phyloP scores from a whole-genome alignment of 2,329 filamentous ascomycete species.

The Penicillium sp. region DNA sequence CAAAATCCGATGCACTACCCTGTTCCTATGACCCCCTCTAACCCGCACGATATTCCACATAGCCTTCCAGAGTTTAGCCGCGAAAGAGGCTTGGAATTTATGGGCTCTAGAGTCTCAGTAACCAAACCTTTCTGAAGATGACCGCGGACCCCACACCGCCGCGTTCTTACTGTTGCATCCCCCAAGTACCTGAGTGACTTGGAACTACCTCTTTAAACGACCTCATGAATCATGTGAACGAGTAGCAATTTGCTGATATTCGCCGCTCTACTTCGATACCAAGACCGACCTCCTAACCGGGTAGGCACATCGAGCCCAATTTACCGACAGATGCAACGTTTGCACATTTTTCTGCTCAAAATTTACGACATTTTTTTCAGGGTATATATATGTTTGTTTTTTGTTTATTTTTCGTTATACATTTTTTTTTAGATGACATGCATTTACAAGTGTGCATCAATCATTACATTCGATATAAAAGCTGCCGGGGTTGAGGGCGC shows the following conservation, averaged over 20 bases:
- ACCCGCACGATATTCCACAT: conserved; percentile 34
- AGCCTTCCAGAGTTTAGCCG: conserved; percentile 21
- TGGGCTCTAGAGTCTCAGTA: conserved; percentile 32
- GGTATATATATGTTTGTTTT: conserved; percentile 30
- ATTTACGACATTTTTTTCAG: conserved; percentile 18
- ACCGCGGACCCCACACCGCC: neutral
- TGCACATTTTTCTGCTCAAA: neutral
- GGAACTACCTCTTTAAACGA: conserved; percentile 14
- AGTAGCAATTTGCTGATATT: conserved; percentile 3
- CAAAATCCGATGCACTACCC: conserved; percentile 36
- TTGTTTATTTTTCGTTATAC: conserved; percentile 11
- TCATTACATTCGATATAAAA: conserved; percentile 18
- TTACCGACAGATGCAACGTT: conserved; percentile 8
- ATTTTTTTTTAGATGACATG: conserved; percentile 6
- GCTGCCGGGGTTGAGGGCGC: conserved; percentile 15
- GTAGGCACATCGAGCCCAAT: neutral
- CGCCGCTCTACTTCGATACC: neutral
- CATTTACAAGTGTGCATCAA: conserved; percentile 5
- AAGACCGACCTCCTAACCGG: conserved; percentile 16
- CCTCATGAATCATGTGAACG: conserved; percentile 15
- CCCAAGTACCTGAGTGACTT: neutral
- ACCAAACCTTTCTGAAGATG: conserved; percentile 33
- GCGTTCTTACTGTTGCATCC: neutral
- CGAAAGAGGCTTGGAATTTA: conserved; percentile 22
- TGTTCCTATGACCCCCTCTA: conserved; percentile 32